These are phyloP conservation scores for Pisolithus tinctorius DNA, from an alignment of 768 basidiomycete genomes.

Conservation along the genomic window DNA sequence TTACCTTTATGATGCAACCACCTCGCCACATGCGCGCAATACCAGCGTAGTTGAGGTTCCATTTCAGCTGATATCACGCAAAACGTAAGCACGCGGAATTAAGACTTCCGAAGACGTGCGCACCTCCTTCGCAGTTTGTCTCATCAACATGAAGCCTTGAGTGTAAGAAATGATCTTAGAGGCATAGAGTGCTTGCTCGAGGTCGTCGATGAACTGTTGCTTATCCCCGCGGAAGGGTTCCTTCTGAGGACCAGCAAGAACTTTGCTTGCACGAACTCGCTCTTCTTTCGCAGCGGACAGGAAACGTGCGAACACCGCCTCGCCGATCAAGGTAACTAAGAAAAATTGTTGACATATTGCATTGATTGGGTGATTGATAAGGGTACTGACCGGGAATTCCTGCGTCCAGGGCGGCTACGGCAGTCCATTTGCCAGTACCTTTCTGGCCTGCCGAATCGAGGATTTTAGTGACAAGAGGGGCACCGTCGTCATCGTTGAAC, in stretches of 20 bases:
- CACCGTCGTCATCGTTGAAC: conserved; percentile 94
- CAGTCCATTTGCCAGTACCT: conserved; percentile 99
- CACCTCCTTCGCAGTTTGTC: conserved; percentile 93
- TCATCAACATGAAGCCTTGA: conserved; percentile 99
- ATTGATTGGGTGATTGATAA: conserved; percentile 4
- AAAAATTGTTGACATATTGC: conserved; percentile 4
- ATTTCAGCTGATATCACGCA: conserved; percentile 44
- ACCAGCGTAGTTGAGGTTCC: conserved; percentile 96
- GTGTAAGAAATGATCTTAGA: conserved; percentile 99
- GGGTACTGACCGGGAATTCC: conserved; percentile 65
- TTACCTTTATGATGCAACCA: conserved; percentile 96
- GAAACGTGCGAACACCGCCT: conserved; percentile 98
- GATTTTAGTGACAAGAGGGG: conserved; percentile 87
- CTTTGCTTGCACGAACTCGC: conserved; percentile 88
- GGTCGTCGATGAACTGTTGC: conserved; percentile 97
- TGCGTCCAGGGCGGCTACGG: conserved; percentile 91
- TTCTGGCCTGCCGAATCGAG: conserved; percentile 97
- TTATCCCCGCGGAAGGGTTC: conserved; percentile 97
- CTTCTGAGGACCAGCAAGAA: conserved; percentile 83
- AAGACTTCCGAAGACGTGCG: conserved; percentile 6
- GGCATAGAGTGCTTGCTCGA: conserved; percentile 98
- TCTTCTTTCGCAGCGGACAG: conserved; percentile 96
- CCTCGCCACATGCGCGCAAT: conserved; percentile 99
- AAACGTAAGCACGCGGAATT: conserved; percentile 5
- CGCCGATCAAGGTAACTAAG: conserved; percentile 94